Percentiles rank a stretch among this genome's conserved stretches.
These are phyloP conservation scores for Talaromyces stipitatus DNA, from an alignment of 495 filamentous ascomycete species.

Conservation along the genomic window DNA sequence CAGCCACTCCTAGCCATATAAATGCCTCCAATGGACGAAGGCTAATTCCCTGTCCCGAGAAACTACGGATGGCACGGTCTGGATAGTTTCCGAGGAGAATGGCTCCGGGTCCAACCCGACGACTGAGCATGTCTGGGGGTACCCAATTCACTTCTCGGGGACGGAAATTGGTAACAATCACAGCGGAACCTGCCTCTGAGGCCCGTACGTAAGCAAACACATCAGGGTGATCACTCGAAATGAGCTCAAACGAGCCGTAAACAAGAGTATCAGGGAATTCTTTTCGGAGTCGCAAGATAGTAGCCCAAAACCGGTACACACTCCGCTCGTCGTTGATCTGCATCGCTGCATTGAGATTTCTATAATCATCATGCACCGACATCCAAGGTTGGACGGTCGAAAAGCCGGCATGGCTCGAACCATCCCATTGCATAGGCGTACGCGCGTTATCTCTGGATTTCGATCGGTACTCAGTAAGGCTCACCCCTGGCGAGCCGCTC, in stretches of 20 bases:
- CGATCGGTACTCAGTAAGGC: constrained; percentile 16
- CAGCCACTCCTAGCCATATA: not conserved
- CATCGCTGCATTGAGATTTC: constrained; percentile 26
- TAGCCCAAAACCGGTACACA: constrained; percentile 41
- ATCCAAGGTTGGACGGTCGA: constrained; percentile 42
- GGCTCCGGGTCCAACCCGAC: not conserved
- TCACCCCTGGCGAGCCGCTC: constrained; percentile 1
- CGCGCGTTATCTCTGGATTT: constrained; percentile 40
- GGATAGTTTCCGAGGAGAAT: not conserved
- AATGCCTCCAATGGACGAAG: constrained; percentile 1
- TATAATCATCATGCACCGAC: constrained; percentile 39
- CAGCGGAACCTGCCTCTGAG: not conserved
- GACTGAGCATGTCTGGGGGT: not conserved
- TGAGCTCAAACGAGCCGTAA: constrained; percentile 40
- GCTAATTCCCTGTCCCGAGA: not conserved
- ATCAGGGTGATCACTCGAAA: not conserved
- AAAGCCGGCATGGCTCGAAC: constrained; percentile 32
- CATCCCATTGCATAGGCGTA: constrained; percentile 39
- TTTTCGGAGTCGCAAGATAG: constrained; percentile 34
- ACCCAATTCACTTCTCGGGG: not conserved
- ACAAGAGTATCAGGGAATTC: constrained; percentile 40
- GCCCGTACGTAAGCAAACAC: not conserved
- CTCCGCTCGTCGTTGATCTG: constrained; percentile 26
- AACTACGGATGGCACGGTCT: not conserved
- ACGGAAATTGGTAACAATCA: not conserved